Evolutionary conservation across 2,329 filamentous ascomycete species (phyloP), one percentile per base, ranked within the genome.

Genomic region (Aspergillus costaricaensis): DNA sequence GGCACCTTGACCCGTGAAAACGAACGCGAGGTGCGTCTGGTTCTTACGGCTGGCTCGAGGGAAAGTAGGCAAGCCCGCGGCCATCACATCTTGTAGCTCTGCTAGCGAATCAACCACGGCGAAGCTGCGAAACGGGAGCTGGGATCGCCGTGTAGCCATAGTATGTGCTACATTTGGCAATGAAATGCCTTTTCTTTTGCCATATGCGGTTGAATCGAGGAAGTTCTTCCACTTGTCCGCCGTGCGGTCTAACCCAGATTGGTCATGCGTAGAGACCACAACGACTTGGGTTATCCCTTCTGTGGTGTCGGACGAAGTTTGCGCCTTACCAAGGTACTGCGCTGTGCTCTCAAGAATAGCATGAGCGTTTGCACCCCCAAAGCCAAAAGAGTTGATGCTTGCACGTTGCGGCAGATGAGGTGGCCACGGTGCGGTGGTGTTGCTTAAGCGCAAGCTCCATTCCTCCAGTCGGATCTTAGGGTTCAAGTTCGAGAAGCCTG

Each of bases 1-100:
- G 2, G 77, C 77, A 27, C 79, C 79, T 49, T 81, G 79, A 1
- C 79, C 79, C 0, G 77, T 78, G 61, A 80, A 80, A 0, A 80
- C 61, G 52, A 72, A 72, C 1, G 61, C 70, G 27, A 70, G 17
- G 10, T 49, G 58, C 5, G 60, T 63, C 8, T 62, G 53, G 4
- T 59, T 59, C 27, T 63, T 62, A n/a, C 65, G 63, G 49, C 47
- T 61, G 14, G 63, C 61, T 7, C 63, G 66, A 2, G 56, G 4
- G n/a, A 64, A 64, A 7, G 8, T 5, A n/a, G 17, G 41, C 63
- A 65, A 17, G 57, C 60, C 27, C 59, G 63, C 1, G 58, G 51
- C 27, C 59, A 52, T n/a, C 15, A 17, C 9, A 17, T 17, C n/a
- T 1, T 4, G 41, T 2, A 44, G 41, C 9, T 17, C 17, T 21